Evolutionary conservation across 768 basidiomycete species (phyloP).

Genomic region (Tubosaeta brunneosetosa): DNA sequence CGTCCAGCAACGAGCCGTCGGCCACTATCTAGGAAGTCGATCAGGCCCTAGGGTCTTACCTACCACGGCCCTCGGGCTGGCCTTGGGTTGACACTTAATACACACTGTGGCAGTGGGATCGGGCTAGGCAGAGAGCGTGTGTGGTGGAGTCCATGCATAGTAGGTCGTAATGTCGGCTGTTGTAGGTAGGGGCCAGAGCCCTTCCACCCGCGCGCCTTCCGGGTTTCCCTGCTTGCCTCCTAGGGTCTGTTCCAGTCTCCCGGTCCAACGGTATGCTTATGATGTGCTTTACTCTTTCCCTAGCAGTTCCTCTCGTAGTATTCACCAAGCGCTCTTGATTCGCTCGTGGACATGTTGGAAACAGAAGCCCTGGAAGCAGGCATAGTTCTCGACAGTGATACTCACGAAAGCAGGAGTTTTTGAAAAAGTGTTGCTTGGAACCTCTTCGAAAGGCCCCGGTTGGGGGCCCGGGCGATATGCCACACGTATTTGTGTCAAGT

Average conservation of each 20-base stretch:
- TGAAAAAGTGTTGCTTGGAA: not conserved
- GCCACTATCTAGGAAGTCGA: no score
- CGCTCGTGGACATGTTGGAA: not conserved
- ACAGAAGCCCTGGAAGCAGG: not conserved
- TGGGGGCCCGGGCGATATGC: not conserved
- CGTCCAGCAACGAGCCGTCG: no score
- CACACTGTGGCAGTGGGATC: not conserved
- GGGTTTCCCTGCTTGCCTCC: no score
- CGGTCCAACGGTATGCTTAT: no score
- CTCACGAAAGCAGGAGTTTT: not conserved
- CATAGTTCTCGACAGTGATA: not conserved
- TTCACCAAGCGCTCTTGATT: slow-evolving; percentile 7
- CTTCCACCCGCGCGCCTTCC: no score
- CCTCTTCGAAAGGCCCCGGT: not conserved
- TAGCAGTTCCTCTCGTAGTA: slow-evolving; percentile 3
- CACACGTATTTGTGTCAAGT: not conserved
- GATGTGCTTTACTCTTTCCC: not conserved
- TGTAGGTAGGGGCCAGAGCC: no score
- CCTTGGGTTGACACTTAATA: not conserved
- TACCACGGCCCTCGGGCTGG: no score
- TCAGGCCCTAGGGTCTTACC: no score
- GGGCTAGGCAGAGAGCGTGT: no score
- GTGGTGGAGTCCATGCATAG: no score
- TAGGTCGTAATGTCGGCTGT: no score
- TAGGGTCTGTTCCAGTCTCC: no score